Conservation (phyloP, 106 monocot genomes). For the Xerophyta viscosa region DNA sequence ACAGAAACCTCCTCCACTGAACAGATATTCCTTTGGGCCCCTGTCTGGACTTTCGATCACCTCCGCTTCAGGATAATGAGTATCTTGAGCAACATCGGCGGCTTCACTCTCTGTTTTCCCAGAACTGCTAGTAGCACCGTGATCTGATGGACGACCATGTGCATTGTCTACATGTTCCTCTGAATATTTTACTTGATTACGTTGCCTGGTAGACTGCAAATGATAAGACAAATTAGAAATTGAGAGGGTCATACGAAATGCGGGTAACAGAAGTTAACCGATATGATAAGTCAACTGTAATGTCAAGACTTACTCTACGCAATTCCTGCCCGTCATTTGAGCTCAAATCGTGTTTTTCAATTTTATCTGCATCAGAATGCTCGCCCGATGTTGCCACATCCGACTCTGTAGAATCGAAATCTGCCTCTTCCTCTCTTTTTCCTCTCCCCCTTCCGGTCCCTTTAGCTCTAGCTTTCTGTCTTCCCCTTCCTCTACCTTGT, state of each 20-base stretch:
- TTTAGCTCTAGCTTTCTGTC: slow-evolving; percentile 16
- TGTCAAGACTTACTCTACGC: slow-evolving; percentile 44
- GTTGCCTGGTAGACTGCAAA: slow-evolving; percentile 49
- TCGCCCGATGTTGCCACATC: slow-evolving; percentile 25
- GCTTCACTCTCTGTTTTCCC: too few relatives aligned
- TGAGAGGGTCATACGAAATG: too few relatives aligned
- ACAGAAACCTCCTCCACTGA: slow-evolving; percentile 59
- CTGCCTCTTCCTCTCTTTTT: slow-evolving; percentile 4
- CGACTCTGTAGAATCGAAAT: slow-evolving; percentile 8
- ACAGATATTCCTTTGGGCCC: slow-evolving; percentile 21
- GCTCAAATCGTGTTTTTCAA: not conserved
- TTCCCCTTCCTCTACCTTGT: slow-evolving; percentile 16
- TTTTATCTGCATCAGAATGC: slow-evolving; percentile 6
- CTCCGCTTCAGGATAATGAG: not conserved
- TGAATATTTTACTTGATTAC: slow-evolving; percentile 41
- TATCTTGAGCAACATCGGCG: slow-evolving; percentile 7
- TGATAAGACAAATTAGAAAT: not conserved
- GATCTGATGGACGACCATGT: too few relatives aligned
- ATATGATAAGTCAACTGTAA: too few relatives aligned
- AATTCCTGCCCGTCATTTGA: slow-evolving; percentile 12
- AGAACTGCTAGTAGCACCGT: too few relatives aligned
- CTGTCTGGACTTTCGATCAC: not conserved
- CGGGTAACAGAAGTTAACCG: too few relatives aligned
- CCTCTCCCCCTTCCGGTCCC: slow-evolving; percentile 3
- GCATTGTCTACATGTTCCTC: slow-evolving; percentile 17